Conservation (phyloP, 2,329 filamentous ascomycete genomes). For the Pestalotiopsis sp. region DNA sequence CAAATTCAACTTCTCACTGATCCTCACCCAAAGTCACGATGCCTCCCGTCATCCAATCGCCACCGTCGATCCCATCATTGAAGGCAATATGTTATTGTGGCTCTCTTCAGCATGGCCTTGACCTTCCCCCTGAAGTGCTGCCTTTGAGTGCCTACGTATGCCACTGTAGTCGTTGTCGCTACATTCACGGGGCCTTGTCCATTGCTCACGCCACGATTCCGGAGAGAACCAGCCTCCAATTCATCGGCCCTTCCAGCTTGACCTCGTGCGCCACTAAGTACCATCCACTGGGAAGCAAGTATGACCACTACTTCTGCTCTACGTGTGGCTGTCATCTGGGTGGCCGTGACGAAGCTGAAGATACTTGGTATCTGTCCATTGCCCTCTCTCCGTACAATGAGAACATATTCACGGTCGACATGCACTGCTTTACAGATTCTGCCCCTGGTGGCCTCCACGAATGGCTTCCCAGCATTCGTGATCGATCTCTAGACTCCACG, state of each 20-base stretch:
- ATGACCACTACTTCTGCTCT: constrained; percentile 4
- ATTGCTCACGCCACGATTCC: constrained; percentile 2
- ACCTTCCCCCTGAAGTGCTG: neutral
- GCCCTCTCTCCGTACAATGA: neutral
- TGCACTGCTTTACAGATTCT: constrained; percentile 7
- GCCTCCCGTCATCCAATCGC: neutral
- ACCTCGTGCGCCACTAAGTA: neutral
- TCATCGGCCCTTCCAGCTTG: neutral
- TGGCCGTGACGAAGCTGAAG: neutral
- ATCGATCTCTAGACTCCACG: neutral
- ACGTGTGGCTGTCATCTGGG: constrained; percentile 11
- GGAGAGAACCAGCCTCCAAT: neutral
- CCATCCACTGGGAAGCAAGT: neutral
- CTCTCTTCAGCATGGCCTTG: constrained; percentile 2
- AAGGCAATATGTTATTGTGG: constrained; percentile 6
- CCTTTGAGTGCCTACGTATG: constrained; percentile 9
- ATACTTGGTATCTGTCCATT: constrained; percentile 5
- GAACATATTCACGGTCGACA: neutral
- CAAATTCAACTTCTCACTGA: neutral
- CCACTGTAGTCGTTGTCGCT: constrained; percentile 11
- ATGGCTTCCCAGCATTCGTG: constrained; percentile 9
- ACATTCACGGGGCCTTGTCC: constrained; percentile 7
- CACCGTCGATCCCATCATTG: neutral
- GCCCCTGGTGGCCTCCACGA: constrained; percentile 10
- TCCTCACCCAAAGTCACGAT: neutral